Conservation (phyloP, 1,284 basidiomycete genomes). For the Pseudozyma hubeiensis region DNA sequence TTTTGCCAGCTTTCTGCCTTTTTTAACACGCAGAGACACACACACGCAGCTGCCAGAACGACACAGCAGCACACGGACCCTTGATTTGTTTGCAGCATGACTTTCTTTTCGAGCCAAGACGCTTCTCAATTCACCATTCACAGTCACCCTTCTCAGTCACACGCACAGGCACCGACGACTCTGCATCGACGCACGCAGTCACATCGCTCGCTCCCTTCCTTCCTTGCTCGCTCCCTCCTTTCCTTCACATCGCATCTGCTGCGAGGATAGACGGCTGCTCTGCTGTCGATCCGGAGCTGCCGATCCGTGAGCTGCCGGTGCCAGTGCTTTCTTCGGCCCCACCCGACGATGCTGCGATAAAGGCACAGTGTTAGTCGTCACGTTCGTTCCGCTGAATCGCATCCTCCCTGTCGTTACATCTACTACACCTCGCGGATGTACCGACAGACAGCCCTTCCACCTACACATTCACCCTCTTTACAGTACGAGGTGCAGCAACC, state of each 20-base stretch:
- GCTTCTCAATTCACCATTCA: no score
- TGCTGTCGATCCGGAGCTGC: slow-evolving; percentile 1
- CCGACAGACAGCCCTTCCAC: no score
- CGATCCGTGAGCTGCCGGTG: neutral
- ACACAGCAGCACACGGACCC: slow-evolving; percentile 12
- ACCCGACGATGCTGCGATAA: slow-evolving; percentile 18
- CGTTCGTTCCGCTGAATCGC: no score
- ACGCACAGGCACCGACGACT: neutral
- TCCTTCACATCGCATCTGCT: neutral
- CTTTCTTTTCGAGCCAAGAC: no score
- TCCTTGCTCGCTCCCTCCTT: neutral
- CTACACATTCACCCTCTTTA: no score
- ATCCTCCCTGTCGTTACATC: no score
- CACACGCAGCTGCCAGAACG: neutral
- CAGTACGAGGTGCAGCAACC: neutral
- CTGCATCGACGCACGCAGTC: neutral
- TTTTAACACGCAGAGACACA: neutral
- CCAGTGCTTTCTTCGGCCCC: neutral
- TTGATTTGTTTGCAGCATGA: slow-evolving; percentile 1
- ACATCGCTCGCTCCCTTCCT: neutral
- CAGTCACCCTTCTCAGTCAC: neutral
- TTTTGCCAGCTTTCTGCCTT: neutral
- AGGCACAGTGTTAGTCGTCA: neutral
- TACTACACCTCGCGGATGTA: no score
- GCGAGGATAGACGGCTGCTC: neutral